Conservation (phyloP, 345 rosid species). For the Linum usitatissimum region DNA sequence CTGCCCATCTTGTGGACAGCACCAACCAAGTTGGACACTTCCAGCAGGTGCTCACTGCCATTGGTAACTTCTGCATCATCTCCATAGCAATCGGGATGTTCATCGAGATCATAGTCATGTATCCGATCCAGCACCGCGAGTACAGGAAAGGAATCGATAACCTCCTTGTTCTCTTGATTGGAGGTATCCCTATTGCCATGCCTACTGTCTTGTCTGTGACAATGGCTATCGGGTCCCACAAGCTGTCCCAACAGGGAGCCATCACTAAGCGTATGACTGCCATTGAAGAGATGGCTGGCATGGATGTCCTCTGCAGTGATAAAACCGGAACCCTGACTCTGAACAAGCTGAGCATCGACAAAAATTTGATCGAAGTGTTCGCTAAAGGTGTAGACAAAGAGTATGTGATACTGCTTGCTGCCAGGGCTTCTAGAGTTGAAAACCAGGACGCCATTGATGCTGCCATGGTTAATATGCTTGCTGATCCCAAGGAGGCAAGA, state of each 20-base stretch:
- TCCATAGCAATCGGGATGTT: constrained; percentile 58
- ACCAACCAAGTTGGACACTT: not conserved
- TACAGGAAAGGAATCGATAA: constrained; percentile 76
- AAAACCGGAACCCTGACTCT: constrained; percentile 81
- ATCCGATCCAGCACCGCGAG: constrained; percentile 54
- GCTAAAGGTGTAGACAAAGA: constrained; percentile 55
- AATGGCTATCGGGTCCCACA: constrained; percentile 86
- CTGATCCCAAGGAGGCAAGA: constrained; percentile 81
- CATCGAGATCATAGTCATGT: constrained; percentile 72
- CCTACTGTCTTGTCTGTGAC: constrained; percentile 75
- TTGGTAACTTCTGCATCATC: constrained; percentile 81
- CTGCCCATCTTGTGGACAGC: not conserved
- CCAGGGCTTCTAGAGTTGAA: constrained; percentile 77
- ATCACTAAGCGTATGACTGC: constrained; percentile 92
- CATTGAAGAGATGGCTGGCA: constrained; percentile 87
- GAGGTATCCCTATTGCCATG: constrained; percentile 92
- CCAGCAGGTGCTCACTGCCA: constrained; percentile 39
- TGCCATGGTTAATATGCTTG: constrained; percentile 79
- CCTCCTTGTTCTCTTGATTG: constrained; percentile 74
- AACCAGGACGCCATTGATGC: constrained; percentile 92
- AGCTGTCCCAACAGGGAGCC: constrained; percentile 67
- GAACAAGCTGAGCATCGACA: constrained; percentile 73
- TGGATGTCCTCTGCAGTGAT: constrained; percentile 87
- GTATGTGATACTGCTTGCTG: constrained; percentile 56
- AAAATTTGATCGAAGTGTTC: constrained; percentile 60